Evolutionary conservation across 495 filamentous ascomycete species (phyloP), one percentile per base, ranked within the genome.

Genomic region (Saxispiralis lemnorum): DNA sequence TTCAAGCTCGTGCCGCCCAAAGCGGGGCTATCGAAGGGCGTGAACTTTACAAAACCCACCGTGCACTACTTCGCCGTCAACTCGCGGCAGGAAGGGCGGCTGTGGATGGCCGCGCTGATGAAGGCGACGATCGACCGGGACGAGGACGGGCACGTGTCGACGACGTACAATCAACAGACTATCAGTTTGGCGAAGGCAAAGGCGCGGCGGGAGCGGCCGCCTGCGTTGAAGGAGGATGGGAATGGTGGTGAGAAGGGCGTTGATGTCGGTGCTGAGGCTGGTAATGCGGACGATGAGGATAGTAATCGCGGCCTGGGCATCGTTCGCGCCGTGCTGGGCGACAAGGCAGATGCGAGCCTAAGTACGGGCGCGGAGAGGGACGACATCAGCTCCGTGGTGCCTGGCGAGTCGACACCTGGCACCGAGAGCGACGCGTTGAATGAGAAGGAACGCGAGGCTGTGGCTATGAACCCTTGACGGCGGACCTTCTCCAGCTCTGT

Each of bases 51-150:
- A 6, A 94, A 93, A 56, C 92, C 87, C 5, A 83, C 86, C 0
- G 80, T 93, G 15, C 92, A 99, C 56, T 99, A 94, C 56, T 96
- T 99, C 59, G 92, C 93, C 13, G 87, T 94, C 32, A 83, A 88
- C 38, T 93, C 79, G 45, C 66, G 93, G 31, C 72, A 81, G 44
- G 76, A 89, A 51, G 92, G 89, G 13, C 76, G 92, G 14, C 63
- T 86, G 33, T 99, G 92, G 92, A 99, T 99, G 92, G 92, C 84
- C 3, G 92, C 92, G 10, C 65, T 99, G 46, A 92, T 96, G 84
- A 99, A 96, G 63, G 92, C 92, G 2, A 99, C 92, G 5, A 99
- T 99, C 51, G 92, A 96, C 51, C 79, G 87, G 45, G 89, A 99
- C 53, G 75, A 88, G 51, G 69, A 72, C 7, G 68, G 78, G 45